phyloP scores from a whole-genome alignment of 441 rosid species.

The Brassica hybrid region DNA sequence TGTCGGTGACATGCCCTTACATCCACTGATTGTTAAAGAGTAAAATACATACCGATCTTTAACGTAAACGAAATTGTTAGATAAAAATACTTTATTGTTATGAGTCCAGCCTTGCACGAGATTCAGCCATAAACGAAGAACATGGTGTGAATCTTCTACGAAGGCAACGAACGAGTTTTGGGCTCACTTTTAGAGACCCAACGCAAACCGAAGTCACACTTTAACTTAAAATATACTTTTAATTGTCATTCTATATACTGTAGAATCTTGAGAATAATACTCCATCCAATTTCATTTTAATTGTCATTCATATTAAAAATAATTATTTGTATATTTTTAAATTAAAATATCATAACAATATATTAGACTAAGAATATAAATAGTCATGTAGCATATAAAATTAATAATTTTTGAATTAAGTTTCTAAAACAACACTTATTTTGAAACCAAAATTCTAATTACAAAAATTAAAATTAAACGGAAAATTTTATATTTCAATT shows the following conservation, averaged over 20 bases:
- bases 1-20: conserved; percentile 35
- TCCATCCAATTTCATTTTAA: background rate
- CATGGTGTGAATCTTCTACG: conserved; percentile 37
- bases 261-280: conserved; percentile 28
- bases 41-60: background rate
- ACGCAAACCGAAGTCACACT: conserved; percentile 14
- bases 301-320: too few species aligned
- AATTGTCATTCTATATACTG: background rate
- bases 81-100: background rate
- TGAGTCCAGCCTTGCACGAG: conserved; percentile 17
- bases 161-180: conserved; percentile 39
- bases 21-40: background rate
- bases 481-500: background rate
- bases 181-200: conserved; percentile 19
- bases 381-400: background rate
- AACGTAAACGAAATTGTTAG: conserved; percentile 1
- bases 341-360: background rate
- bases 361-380: background rate
- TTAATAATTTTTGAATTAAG: too few species aligned
- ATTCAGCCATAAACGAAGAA: conserved; percentile 32
- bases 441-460: too few species aligned
- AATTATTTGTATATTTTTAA: too few species aligned
- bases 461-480: background rate
- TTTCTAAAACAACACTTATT: too few species aligned
- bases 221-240: background rate